Conservation (phyloP, 768 basidiomycete genomes). For the Leccinellum albellum region DNA sequence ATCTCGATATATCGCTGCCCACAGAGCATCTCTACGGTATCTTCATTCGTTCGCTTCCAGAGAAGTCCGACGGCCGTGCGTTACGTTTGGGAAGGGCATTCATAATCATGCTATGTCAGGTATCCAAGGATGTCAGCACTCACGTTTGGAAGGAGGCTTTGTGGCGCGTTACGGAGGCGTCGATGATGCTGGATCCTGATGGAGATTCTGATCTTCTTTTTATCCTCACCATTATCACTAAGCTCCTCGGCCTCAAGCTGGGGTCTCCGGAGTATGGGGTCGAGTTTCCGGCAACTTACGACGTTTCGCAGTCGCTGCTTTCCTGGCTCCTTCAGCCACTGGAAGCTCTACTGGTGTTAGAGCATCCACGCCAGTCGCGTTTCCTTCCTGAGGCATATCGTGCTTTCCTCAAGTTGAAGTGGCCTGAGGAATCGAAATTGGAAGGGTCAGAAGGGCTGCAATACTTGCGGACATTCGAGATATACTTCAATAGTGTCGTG, state of each 20-base stretch:
- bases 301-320: not conserved
- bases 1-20: slow-evolving; percentile 8
- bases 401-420: not conserved
- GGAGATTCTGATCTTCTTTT: slow-evolving; percentile 1
- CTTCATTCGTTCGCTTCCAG: slow-evolving; percentile 1
- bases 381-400: slow-evolving; percentile 3
- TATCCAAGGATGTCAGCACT: not conserved
- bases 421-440: not conserved
- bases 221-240: not conserved
- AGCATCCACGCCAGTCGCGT: not conserved
- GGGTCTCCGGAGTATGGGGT: not conserved
- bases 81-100: slow-evolving; percentile 3
- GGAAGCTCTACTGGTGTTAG: not conserved
- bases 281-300: not conserved
- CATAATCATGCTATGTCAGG: slow-evolving; percentile 1
- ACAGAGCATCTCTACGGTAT: not conserved
- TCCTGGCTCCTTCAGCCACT: slow-evolving; percentile 2
- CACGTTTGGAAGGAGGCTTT: not conserved
- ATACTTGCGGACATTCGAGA: slow-evolving; percentile 3
- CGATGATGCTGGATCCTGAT: not conserved
- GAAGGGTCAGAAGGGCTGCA: not conserved
- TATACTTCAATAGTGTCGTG: slow-evolving; percentile 1
- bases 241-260: slow-evolving; percentile 1
- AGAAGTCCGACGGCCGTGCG: not conserved
- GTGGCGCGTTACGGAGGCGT: not conserved